Base-by-base conservation (phyloP, 441 rosid species). In the Bruguiera hainesii region DNA sequence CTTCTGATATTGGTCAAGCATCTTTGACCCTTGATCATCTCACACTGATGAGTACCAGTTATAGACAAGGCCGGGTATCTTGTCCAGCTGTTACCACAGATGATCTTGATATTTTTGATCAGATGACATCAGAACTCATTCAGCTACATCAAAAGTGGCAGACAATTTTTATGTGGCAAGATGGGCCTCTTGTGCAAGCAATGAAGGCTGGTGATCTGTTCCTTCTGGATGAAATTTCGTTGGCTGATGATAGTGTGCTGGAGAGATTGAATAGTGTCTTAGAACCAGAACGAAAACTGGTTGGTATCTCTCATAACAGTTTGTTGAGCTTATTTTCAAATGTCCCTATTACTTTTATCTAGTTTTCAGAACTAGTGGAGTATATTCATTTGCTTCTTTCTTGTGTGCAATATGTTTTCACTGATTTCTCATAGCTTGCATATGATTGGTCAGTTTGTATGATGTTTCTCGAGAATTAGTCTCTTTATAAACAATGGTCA, bases 161-260 rank as follows among this genome's bases (percentile, higher is more conserved):
- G 68, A 75, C 88, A 60, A 88, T 96, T 65, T 96, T 96, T 80
- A 76, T 75, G 66, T 96, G 99, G 99, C 97, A 93, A 81, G 99
- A 93, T 86, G 99, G 99, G 29, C 97, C 99, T 69, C 96, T 96
- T 64, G 96, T 96, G 75, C 84, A 85, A 74, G 89, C 98, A 35
- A 96, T 96, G 99, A 90, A 80, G 83, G 80, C 85, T 71, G 97
- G 99, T 66, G 85, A 90, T 80, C 78, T 96, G 25, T 80, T 96
- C 80, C 97, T 96, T 60, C 79, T 88, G 66, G 99, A 96, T 89
- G 99, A 96, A 82, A 93, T 96, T 79, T 96, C 99, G 50, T 75
- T 96, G 87, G 98, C 99, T 74, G 98, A 96, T 88, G 99, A 96
- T 76, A 93, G 99, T 65, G 98, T 96, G 1, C 76, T 96, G 68